These are phyloP conservation scores for Tetrahymena malaccensis DNA, from an alignment of 73 alveolate genomes.

Conservation along the genomic window DNA sequence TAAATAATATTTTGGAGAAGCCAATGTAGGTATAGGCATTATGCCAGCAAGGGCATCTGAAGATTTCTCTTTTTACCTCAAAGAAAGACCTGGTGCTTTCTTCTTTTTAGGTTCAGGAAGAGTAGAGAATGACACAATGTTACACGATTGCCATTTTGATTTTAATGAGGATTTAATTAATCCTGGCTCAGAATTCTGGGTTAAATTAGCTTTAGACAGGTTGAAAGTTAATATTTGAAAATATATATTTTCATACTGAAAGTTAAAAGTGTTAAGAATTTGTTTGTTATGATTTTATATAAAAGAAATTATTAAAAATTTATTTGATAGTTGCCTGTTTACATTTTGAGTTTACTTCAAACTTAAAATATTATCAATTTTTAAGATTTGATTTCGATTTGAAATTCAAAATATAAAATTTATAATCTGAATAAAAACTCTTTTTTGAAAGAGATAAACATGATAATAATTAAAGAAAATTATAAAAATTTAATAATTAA, in stretches of 20 bases:
- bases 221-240: slow-evolving; percentile 6
- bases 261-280: too few species aligned
- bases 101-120: slow-evolving; percentile 48
- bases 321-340: too few species aligned
- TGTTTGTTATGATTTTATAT: too few species aligned
- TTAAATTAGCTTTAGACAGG: slow-evolving; percentile 38
- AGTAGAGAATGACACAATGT: slow-evolving; percentile 30
- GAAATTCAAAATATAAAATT: too few species aligned
- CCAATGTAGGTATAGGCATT: slow-evolving; percentile 25
- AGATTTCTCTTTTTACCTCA: slow-evolving; percentile 54
- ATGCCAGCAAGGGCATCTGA: slow-evolving; percentile 63
- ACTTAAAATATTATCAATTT: too few species aligned
- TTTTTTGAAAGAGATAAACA: too few species aligned
- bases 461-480: too few species aligned
- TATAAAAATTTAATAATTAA: too few species aligned
- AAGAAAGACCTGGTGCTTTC: slow-evolving; percentile 64
- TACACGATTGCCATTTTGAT: slow-evolving; percentile 43
- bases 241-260: not conserved
- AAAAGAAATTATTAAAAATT: too few species aligned
- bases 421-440: too few species aligned
- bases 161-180: slow-evolving; percentile 59
- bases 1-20: slow-evolving; percentile 34
- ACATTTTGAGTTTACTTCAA: too few species aligned
- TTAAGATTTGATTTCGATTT: too few species aligned
- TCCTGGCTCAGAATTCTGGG: slow-evolving; percentile 37